Percentiles rank a stretch among this genome's conserved stretches.
Evolutionary conservation across 257 asterid genomes (phyloP).

Genomic region (Plectranthus barbatus): DNA sequence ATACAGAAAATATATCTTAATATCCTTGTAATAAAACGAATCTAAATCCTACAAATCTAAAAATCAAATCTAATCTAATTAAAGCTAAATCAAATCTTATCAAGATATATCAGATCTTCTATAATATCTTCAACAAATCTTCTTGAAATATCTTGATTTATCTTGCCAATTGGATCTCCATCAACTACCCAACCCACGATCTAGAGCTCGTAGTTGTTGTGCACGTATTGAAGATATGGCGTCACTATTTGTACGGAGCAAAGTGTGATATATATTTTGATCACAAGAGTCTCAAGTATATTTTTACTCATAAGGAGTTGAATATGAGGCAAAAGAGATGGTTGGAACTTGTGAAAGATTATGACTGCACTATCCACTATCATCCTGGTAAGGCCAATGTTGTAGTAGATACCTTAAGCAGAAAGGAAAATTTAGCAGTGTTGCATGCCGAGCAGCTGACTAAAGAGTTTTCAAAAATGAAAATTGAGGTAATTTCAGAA

Average conservation of each 20-base stretch:
- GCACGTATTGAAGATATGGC: not conserved
- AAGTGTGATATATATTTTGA: not conserved
- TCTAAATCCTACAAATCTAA: too few relatives aligned
- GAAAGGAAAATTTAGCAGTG: not conserved
- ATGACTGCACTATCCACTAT: not conserved
- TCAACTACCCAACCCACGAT: not conserved
- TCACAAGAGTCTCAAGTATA: not conserved
- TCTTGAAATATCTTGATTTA: too few relatives aligned
- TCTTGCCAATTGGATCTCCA: too few relatives aligned
- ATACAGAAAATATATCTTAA: too few relatives aligned
- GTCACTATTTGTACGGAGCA: not conserved
- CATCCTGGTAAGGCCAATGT: not conserved
- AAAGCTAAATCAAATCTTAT: too few relatives aligned
- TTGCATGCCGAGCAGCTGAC: not conserved
- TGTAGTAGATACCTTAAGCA: not conserved
- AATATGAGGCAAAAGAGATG: not conserved
- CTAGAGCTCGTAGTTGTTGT: not conserved
- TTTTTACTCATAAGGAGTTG: not conserved
- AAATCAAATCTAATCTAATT: too few relatives aligned
- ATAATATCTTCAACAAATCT: too few relatives aligned
- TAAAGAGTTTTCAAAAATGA: not conserved
- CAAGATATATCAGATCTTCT: too few relatives aligned
- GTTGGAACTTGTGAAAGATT: not conserved
- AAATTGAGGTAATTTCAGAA: too few relatives aligned
- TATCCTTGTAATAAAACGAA: too few relatives aligned